Evolutionary conservation across 2,329 filamentous ascomycete species (phyloP).

Genomic region (Stachybotrys chartarum): DNA sequence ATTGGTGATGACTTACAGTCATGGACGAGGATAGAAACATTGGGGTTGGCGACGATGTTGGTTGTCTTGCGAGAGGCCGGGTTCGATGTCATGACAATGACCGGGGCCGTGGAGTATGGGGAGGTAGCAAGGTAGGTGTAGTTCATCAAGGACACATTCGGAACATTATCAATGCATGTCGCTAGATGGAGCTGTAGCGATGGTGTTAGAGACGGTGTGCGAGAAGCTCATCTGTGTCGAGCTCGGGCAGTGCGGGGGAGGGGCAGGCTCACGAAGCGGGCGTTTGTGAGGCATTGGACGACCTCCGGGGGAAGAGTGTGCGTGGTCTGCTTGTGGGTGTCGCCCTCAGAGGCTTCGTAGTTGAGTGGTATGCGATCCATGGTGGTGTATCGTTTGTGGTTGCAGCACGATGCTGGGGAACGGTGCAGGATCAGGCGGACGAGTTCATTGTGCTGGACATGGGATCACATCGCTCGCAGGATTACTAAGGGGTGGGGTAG

Average conservation of each 20-base stretch:
- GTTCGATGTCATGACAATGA: slow-evolving; percentile 92
- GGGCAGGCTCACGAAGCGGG: slow-evolving; percentile 67
- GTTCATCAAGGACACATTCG: slow-evolving; percentile 96
- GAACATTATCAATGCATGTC: slow-evolving; percentile 74
- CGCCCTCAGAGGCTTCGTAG: slow-evolving; percentile 67
- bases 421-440: neutral
- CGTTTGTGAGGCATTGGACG: slow-evolving; percentile 85
- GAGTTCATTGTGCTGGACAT: slow-evolving; percentile 1
- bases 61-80: slow-evolving; percentile 70
- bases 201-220: slow-evolving; percentile 1
- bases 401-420: neutral
- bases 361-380: slow-evolving; percentile 65
- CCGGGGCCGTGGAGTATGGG: slow-evolving; percentile 60
- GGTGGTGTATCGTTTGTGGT: slow-evolving; percentile 1
- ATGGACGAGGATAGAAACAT: slow-evolving; percentile 90
- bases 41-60: slow-evolving; percentile 77
- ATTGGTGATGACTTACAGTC: slow-evolving; percentile 51
- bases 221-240: slow-evolving; percentile 1
- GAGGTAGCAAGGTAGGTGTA: slow-evolving; percentile 91
- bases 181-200: slow-evolving; percentile 77
- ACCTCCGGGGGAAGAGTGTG: slow-evolving; percentile 74
- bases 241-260: slow-evolving; percentile 8
- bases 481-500: neutral
- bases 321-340: slow-evolving; percentile 64
- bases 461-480: neutral